phyloP scores from a whole-genome alignment of 129 eudicot genomes.

The Artemisia argyi region DNA sequence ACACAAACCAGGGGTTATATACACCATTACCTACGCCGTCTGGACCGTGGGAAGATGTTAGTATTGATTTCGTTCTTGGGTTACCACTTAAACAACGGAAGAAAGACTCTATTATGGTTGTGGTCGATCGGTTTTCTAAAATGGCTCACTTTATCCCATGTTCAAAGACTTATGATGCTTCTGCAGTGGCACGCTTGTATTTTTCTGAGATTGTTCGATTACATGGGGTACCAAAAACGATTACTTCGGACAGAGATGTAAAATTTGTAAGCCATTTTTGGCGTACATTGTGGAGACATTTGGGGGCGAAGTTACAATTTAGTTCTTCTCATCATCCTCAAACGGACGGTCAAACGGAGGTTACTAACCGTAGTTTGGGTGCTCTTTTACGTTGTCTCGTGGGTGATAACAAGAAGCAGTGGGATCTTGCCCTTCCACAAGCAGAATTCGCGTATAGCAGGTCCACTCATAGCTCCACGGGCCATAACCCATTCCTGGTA shows the following conservation, averaged over 20 bases:
- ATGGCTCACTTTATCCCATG: conserved; percentile 6
- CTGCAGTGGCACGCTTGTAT: not conserved
- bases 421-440: not conserved
- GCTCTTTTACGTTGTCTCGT: too few species aligned
- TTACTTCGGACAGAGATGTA: too few species aligned
- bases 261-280: too few species aligned
- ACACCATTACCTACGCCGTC: not conserved
- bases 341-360: too few species aligned
- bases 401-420: too few species aligned
- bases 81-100: not conserved
- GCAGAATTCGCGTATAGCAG: not conserved
- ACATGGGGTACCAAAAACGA: too few species aligned
- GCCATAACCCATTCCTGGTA: not conserved
- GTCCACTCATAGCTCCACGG: not conserved
- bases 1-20: too few species aligned
- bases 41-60: not conserved
- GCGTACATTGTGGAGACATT: too few species aligned
- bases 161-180: not conserved
- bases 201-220: not conserved
- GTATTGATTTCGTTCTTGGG: not conserved
- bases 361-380: too few species aligned
- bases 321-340: too few species aligned
- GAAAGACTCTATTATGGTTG: not conserved
- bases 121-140: not conserved
- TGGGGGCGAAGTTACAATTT: too few species aligned